Base-by-base conservation (phyloP, 2,329 filamentous ascomycete species). In the Venturia oleaginea region DNA sequence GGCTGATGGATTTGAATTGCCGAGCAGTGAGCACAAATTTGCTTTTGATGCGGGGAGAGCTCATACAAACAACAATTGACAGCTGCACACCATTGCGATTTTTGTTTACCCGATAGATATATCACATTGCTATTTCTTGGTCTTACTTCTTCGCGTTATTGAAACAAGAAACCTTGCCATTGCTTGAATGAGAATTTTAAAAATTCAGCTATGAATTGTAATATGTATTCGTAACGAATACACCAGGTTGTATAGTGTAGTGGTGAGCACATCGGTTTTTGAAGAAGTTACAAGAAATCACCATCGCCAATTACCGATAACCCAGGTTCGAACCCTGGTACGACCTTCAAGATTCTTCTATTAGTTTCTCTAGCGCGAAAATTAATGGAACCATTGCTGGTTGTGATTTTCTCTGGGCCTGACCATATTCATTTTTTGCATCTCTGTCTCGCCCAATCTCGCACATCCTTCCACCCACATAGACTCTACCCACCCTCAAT, bases 231-330 rank as follows among this genome's bases (percentile, higher is more conserved):
- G n/a, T n/a, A n/a, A n/a, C n/a, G n/a, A n/a, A n/a, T n/a, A n/a
- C n/a, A n/a, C 10, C 22, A 24, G 46, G 46, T 51, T 51, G 46
- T 51, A 51, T 51, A 24, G 46, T 51, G 22, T 51, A 51, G 46
- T 51, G 46, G 46, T 51, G n/a, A 51, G 46, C 22, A 51, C 46
- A 51, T 30, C 46, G 46, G 46, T 27, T 51, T 51, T 51, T 51
- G 46, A 51, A n/a, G 40, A n/a, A 17, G 17, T 4, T 43, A 3
- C 2, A 5, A 6, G 7, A 7, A 17, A n/a, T 7, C 17, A 3
- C 3, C n/a, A n/a, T 19, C 40, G 5, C n/a, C 17, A 43, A 1
- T 3, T 51, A 27, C 46, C 46, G 46, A 30, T 27, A 51, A 30
- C 46, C 46, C 24, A 24, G 46, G 46, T 51, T 51, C 46, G 24